Conservation (phyloP, 805 yeast species). For the Zygosaccharomyces rouxii region DNA sequence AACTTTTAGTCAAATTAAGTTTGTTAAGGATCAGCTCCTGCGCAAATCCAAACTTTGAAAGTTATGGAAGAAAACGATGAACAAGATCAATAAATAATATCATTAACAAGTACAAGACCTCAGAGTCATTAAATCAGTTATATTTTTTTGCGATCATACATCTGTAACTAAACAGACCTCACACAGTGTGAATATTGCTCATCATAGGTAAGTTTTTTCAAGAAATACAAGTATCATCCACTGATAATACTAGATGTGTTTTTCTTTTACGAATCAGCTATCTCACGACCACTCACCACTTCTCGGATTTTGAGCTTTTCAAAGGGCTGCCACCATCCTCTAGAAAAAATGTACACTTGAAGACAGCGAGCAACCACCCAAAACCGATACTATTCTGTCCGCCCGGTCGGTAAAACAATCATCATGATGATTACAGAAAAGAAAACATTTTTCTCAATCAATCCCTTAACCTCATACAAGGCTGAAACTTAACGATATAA, state of each 20-base stretch:
- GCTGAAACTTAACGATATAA: conserved; percentile 46
- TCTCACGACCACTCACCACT: conserved; percentile 41
- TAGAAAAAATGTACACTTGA: conserved; percentile 38
- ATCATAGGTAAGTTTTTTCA: conserved; percentile 3
- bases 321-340: conserved; percentile 26
- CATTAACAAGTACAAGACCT: conserved; percentile 9
- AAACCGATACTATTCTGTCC: conserved; percentile 40
- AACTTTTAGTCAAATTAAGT: too few species aligned
- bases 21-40: too few species aligned
- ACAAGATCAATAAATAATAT: background rate
- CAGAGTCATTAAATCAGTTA: conserved; percentile 42
- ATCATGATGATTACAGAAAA: conserved; percentile 24
- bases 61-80: background rate
- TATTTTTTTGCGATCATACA: conserved; percentile 35
- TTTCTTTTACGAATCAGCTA: conserved; percentile 29
- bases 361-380: conserved; percentile 25
- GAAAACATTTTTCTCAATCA: conserved; percentile 1
- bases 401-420: conserved; percentile 46
- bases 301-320: conserved; percentile 26
- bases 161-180: conserved; percentile 31
- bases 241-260: conserved; percentile 8
- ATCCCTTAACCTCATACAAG: conserved; percentile 38
- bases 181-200: conserved; percentile 38
- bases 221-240: conserved; percentile 6
- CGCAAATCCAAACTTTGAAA: too few species aligned